Percentiles rank a stretch among this genome's conserved stretches.
Evolutionary conservation across 164 flowering plant genomes (phyloP).

Genomic region (Vitis labrusca): DNA sequence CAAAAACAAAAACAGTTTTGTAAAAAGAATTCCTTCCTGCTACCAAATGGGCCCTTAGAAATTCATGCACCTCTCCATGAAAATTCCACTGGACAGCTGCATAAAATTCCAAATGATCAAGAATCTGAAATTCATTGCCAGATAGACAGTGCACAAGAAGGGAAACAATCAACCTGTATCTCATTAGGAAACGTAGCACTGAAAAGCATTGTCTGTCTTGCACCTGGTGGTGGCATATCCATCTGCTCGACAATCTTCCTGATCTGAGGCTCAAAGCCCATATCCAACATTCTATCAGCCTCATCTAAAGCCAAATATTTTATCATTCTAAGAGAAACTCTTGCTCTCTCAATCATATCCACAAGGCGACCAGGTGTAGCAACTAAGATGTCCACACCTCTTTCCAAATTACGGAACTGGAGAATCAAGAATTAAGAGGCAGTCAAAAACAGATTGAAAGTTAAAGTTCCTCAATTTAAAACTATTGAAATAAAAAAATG

Average conservation of each 20-base stretch:
- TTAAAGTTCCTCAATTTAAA: no score
- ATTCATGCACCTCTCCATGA: not conserved
- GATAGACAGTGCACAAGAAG: not conserved
- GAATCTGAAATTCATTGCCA: no score
- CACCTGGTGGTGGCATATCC: slow-evolving; percentile 58
- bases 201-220: slow-evolving; percentile 64
- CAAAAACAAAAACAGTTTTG: no score
- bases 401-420: slow-evolving; percentile 53
- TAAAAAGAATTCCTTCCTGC: no score
- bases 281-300: slow-evolving; percentile 70
- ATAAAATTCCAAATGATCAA: no score
- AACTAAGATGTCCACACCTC: slow-evolving; percentile 66
- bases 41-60: no score
- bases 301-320: slow-evolving; percentile 63
- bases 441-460: not conserved
- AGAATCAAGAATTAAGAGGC: not conserved
- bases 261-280: slow-evolving; percentile 74
- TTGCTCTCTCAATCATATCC: slow-evolving; percentile 61
- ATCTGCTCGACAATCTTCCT: slow-evolving; percentile 56
- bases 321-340: slow-evolving; percentile 48
- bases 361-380: slow-evolving; percentile 75
- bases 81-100: not conserved
- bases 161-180: slow-evolving; percentile 40
- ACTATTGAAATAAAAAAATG: no score
- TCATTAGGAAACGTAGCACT: slow-evolving; percentile 75